Percentiles rank a stretch among this genome's conserved stretches.
Evolutionary conservation across 1,284 basidiomycete species (phyloP).

Genomic region (Trichosporon inkin): DNA sequence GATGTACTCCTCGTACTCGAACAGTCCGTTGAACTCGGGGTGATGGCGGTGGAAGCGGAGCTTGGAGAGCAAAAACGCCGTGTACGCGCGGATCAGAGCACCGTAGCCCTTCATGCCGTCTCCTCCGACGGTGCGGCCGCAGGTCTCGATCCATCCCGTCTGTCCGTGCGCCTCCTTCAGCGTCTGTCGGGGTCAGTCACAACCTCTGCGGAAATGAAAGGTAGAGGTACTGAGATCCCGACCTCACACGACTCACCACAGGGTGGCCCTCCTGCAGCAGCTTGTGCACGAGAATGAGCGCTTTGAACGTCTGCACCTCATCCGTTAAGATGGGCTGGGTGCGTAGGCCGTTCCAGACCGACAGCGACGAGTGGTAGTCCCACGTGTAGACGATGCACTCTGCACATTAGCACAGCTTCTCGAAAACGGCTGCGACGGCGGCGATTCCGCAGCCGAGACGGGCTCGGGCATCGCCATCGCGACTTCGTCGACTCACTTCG

Average conservation of each 20-base stretch:
- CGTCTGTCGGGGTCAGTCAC: conserved; percentile 56
- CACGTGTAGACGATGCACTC: conserved; percentile 96
- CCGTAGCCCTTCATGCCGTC: conserved; percentile 83
- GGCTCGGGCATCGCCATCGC: background rate
- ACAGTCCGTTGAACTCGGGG: conserved; percentile 91
- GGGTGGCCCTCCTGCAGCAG: conserved; percentile 93
- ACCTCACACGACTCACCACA: conserved; percentile 57
- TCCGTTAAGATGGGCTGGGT: conserved; percentile 92
- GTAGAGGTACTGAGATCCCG: too few relatives aligned
- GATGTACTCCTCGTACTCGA: conserved; percentile 96
- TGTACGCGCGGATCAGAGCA: conserved; percentile 85
- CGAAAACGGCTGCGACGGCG: too few relatives aligned
- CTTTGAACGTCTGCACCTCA: conserved; percentile 95
- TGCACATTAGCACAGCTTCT: conserved; percentile 43
- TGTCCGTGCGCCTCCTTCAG: conserved; percentile 94
- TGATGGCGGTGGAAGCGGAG: conserved; percentile 87
- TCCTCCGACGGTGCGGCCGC: conserved; percentile 75
- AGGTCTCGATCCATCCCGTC: conserved; percentile 93
- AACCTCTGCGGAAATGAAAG: too few relatives aligned
- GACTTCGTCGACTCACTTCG: conserved; percentile 65
- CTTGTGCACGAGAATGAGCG: conserved; percentile 91
- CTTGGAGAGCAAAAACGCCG: conserved; percentile 90
- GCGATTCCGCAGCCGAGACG: background rate
- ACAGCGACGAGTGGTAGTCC: conserved; percentile 96
- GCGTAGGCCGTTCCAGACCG: conserved; percentile 90